These are phyloP conservation scores for Warburgia ugandensis DNA, from an alignment of 164 flowering plant species.

Conservation along the genomic window DNA sequence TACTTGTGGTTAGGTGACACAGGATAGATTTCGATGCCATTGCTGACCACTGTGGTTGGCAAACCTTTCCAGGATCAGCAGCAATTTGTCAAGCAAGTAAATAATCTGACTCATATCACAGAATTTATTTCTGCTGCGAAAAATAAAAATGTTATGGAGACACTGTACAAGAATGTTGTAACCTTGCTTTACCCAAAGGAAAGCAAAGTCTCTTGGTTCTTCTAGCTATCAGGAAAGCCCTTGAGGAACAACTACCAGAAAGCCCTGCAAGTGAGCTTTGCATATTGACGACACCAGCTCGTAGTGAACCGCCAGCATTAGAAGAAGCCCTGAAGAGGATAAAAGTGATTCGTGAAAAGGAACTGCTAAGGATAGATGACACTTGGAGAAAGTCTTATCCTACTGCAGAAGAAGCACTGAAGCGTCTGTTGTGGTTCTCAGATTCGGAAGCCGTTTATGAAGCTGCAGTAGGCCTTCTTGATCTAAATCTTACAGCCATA, in stretches of 20 bases:
- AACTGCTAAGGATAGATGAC: conserved; percentile 42
- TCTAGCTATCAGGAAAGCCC: conserved; percentile 60
- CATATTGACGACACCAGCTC: conserved; percentile 91
- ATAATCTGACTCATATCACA: conserved; percentile 73
- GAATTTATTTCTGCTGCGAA: conserved; percentile 82
- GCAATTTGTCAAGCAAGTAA: conserved; percentile 74
- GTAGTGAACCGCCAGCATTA: conserved; percentile 82
- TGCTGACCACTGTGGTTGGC: conserved; percentile 81
- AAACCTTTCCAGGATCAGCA: conserved; percentile 50
- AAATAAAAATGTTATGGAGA: conserved; percentile 61
- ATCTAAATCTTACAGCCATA: conserved; percentile 90
- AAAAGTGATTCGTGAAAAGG: conserved; percentile 72
- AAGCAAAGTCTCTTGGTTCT: conserved; percentile 64
- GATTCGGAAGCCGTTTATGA: conserved; percentile 84
- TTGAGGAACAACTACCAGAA: conserved; percentile 62
- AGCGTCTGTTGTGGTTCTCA: conserved; percentile 89
- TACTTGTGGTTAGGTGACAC: conserved; percentile 82
- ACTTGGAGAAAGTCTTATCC: conserved; percentile 42
- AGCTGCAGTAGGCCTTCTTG: conserved; percentile 92
- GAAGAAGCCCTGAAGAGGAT: conserved; percentile 86
- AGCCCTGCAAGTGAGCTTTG: conserved; percentile 90
- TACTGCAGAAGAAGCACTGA: conserved; percentile 91
- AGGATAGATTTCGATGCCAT: conserved; percentile 88
- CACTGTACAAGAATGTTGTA: conserved; percentile 50
- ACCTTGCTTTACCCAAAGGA: conserved; percentile 23